A percentile compares a stretch with the other conserved stretches of the same genome.
These are phyloP conservation scores for Diversispora eburnea DNA, from an alignment of 192 early-diverging fungal genomes.

Conservation along the genomic window DNA sequence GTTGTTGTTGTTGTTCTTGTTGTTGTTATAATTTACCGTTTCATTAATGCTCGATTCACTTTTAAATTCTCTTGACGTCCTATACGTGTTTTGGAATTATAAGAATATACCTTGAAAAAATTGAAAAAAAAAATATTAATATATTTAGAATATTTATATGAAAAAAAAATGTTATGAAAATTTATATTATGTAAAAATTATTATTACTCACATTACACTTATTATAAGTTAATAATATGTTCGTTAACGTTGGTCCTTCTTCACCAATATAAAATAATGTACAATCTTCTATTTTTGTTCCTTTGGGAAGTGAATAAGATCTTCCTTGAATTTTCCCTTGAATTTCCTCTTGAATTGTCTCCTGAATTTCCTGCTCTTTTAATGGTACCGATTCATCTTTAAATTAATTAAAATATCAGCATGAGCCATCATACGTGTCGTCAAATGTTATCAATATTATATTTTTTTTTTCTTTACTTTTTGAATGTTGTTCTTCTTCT, in stretches of 20 bases:
- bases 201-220: slow-evolving; percentile 43
- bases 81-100: slow-evolving; percentile 56
- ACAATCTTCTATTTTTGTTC: slow-evolving; percentile 54
- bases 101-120: slow-evolving; percentile 54
- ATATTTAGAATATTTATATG: neutral
- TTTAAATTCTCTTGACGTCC: slow-evolving; percentile 54
- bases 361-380: too few relatives aligned
- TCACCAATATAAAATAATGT: slow-evolving; percentile 80
- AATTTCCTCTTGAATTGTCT: too few relatives aligned
- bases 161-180: neutral
- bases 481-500: too few relatives aligned
- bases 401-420: too few relatives aligned
- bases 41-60: slow-evolving; percentile 58
- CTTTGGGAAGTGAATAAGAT: slow-evolving; percentile 51
- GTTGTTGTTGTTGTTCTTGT: neutral
- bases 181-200: too few relatives aligned
- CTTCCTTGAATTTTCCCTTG: slow-evolving; percentile 35
- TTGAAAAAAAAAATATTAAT: neutral
- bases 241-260: slow-evolving; percentile 79
- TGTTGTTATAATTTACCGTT: slow-evolving; percentile 38
- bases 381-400: too few relatives aligned
- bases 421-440: too few relatives aligned
- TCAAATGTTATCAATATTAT: too few relatives aligned
- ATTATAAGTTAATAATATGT: slow-evolving; percentile 80
- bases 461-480: too few relatives aligned